Evolutionary conservation across 2,329 filamentous ascomycete genomes (phyloP).

Genomic region (Pseudocercospora vitis): DNA sequence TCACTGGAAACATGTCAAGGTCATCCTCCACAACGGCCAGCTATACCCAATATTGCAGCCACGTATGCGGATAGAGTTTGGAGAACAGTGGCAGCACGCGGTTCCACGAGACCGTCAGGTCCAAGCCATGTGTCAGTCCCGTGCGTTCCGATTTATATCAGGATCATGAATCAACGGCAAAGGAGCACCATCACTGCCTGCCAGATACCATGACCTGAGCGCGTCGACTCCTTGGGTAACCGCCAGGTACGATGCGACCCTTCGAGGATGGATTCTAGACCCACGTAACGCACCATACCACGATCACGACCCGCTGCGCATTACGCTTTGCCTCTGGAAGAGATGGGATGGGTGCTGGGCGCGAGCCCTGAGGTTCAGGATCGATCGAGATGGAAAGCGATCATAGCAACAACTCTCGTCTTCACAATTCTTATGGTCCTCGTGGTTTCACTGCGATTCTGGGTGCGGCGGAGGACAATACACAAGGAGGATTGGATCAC

Average conservation of each 20-base stretch:
- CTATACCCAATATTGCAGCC: slow-evolving; percentile 1
- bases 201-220: background rate
- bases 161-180: background rate
- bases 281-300: background rate
- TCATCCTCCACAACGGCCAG: background rate
- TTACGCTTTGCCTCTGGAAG: background rate
- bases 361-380: slow-evolving; percentile 17
- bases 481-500: slow-evolving; percentile 24
- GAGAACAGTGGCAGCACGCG: background rate
- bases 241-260: background rate
- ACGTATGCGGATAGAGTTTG: background rate
- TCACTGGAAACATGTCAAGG: background rate
- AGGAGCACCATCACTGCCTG: background rate
- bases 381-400: slow-evolving; percentile 19
- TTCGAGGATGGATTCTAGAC: background rate
- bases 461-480: slow-evolving; percentile 18
- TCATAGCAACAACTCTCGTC: slow-evolving; percentile 14
- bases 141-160: background rate
- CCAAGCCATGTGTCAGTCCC: slow-evolving; percentile 1
- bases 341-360: slow-evolving; percentile 21
- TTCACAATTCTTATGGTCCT: slow-evolving; percentile 18
- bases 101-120: background rate
- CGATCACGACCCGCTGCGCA: background rate
- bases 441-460: slow-evolving; percentile 17
- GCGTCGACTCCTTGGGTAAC: background rate